Base-by-base conservation (phyloP, 1,284 basidiomycete species). In the Trichosporon asahii region DNA sequence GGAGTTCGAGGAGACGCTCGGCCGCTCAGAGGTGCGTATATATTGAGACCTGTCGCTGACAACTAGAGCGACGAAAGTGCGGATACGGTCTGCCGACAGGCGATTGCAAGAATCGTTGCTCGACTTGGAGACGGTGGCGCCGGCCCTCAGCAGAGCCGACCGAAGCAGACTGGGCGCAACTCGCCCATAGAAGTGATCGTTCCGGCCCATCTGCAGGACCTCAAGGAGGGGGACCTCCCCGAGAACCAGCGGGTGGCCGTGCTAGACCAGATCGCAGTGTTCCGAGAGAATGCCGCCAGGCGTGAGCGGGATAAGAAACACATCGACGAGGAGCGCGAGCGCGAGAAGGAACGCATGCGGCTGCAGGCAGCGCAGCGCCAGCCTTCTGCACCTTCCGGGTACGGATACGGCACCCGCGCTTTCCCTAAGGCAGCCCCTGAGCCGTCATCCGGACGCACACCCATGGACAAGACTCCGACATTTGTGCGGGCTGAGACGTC, bases 181-280 rank as follows among this genome's bases (percentile, higher is more conserved):
- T 77, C 76, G n/a, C 78, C 78, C 5, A 75, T 80, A 33, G 68
- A 79, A n/a, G 79, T 81, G 78, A 89, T 93, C 72, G 93, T 98
- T 37, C 95, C 95, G 11, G 93, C 93, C 6, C 95, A 98, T 84
- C 87, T 98, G 27, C 93, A 95, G 82, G 95, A 98, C 82, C 86
- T 98, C 40, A 91, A 95, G 79, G 93, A 95, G 84, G 92, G 93
- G 66, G 95, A 98, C 79, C 87, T 98, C 31, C 95, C 95, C n/a
- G 95, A 96, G 84, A 92, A 92, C 1, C 94, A 95, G 82, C 90
- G 95, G 25, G 94, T 92, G 1, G 90, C 93, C 35, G 95, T 98
- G 68, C 90, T 98, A 70, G 93, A 90, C 40, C 95, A 98, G 80
- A 98, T 98, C 72, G 94, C 94, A 0, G 90, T 94, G 76, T 98